Conservation (phyloP, 2,329 filamentous ascomycete genomes). For the Claviceps pusilla region DNA sequence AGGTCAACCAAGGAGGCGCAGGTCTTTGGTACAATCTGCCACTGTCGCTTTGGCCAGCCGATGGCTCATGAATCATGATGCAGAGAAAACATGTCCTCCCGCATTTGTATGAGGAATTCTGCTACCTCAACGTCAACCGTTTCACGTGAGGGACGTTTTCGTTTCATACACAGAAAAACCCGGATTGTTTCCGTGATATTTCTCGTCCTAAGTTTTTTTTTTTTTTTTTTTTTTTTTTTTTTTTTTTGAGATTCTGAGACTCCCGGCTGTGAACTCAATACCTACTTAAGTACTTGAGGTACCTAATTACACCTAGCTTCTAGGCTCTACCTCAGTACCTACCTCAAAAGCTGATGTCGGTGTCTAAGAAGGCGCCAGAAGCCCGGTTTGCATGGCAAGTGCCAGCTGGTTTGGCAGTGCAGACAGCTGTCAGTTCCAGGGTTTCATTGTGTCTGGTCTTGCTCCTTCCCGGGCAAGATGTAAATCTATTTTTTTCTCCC, state of each 20-base stretch:
- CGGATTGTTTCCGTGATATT: background rate
- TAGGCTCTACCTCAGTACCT: background rate
- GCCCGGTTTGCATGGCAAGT: background rate
- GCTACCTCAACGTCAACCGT: background rate
- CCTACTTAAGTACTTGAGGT: too few relatives aligned
- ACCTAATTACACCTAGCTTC: background rate
- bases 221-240: background rate
- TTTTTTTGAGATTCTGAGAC: background rate
- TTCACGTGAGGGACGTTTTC: background rate
- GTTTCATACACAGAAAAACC: background rate
- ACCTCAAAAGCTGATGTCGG: background rate
- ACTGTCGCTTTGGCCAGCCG: background rate
- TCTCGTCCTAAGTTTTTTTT: background rate
- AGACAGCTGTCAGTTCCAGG: background rate
- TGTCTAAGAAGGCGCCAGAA: background rate
- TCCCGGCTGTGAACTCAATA: background rate
- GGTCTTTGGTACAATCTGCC: background rate
- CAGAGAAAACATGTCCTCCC: background rate
- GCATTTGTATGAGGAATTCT: background rate
- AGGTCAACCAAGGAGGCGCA: background rate
- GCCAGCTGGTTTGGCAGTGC: background rate
- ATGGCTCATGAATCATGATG: background rate
- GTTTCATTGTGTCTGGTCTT: background rate
- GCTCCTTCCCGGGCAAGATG: constrained; percentile 1
- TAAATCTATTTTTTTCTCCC: background rate